Percentiles rank a stretch among this genome's conserved stretches.
Evolutionary conservation across 176 grass and related monocot genomes (phyloP).

Genomic region (Oryza australiensis): DNA sequence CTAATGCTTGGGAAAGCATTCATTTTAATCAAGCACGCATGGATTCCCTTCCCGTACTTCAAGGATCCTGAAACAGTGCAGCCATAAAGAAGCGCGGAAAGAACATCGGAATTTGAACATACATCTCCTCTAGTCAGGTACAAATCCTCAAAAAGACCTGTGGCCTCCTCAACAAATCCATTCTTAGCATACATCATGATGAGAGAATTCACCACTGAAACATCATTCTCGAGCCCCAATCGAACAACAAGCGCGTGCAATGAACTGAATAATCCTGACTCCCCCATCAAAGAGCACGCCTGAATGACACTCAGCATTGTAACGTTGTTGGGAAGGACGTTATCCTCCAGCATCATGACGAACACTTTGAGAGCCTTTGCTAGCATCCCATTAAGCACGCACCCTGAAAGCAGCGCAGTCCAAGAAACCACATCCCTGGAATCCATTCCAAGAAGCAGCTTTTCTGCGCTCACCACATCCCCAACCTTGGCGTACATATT

Average conservation of each 20-base stretch:
- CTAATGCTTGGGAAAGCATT: constrained; percentile 47
- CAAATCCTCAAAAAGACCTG: constrained; percentile 28
- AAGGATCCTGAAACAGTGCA: constrained; percentile 42
- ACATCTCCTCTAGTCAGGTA: constrained; percentile 31
- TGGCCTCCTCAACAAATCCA: constrained; percentile 42
- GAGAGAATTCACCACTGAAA: constrained; percentile 57
- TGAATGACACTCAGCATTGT: constrained; percentile 73
- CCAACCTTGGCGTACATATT: constrained; percentile 71
- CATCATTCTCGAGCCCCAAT: constrained; percentile 28
- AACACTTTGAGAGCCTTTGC: constrained; percentile 52
- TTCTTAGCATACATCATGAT: constrained; percentile 69
- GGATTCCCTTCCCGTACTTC: constrained; percentile 49
- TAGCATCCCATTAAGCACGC: constrained; percentile 61
- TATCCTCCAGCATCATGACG: constrained; percentile 68
- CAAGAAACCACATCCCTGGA: constrained; percentile 68
- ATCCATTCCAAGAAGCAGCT: constrained; percentile 46
- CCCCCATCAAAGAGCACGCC: constrained; percentile 61
- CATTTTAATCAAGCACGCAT: constrained; percentile 46
- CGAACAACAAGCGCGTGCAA: constrained; percentile 51
- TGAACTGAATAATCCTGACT: constrained; percentile 33
- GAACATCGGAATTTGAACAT: constrained; percentile 48
- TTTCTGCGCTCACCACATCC: constrained; percentile 35
- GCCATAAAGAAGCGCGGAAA: constrained; percentile 44
- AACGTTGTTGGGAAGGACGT: constrained; percentile 52
- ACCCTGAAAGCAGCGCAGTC: constrained; percentile 63